Base-by-base conservation (phyloP, 2,329 filamentous ascomycete species). In the Cytospora paraplurivora region DNA sequence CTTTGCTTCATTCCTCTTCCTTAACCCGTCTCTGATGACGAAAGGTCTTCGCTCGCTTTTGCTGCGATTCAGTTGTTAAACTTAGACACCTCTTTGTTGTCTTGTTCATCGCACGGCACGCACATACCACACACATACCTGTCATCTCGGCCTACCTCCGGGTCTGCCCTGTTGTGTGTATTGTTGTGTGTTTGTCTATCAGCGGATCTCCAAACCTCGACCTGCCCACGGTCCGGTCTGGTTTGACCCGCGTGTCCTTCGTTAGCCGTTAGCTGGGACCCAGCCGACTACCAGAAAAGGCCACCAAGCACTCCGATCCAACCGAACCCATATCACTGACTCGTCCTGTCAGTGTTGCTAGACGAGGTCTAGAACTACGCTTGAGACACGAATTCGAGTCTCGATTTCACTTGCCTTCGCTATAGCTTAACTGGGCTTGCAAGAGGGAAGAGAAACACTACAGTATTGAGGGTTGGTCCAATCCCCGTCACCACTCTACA, bases 401-500 rank as follows among this genome's bases (percentile, higher is more conserved):
- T 44, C 56, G 19, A 35, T 21, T 37, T 32, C 50, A 47, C 52
- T 50, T 54, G 56, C 38, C 52, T 34, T 52, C 38, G 63, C 38
- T n/a, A 61, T 34, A 34, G 56, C 56, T 38, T 59, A 33, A 34
- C 44, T 37, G 49, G 56, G 56, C 54, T 52, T 44, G 60, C 51
- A 62, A 56, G 59, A 62, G 34, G 13, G 35, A 56, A 53, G 27
- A 62, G 49, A 33, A 35, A 63, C 27, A 27, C 27, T 27, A 34
- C 49, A 63, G 51, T 57, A 35, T 51, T 21, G 37, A 65, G 63
- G 63, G 60, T 63, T 63, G 60, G 63, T 63, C 51, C 50, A 65
- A 44, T 34, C 38, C 59, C 59, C 54, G 51, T 61, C 41, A 64
- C 52, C 59, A 54, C 33, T 33, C 55, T 21, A 21, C 4, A 58